Evolutionary conservation across 2,329 filamentous ascomycete genomes (phyloP).

Genomic region (Trichoderma endophyticum): DNA sequence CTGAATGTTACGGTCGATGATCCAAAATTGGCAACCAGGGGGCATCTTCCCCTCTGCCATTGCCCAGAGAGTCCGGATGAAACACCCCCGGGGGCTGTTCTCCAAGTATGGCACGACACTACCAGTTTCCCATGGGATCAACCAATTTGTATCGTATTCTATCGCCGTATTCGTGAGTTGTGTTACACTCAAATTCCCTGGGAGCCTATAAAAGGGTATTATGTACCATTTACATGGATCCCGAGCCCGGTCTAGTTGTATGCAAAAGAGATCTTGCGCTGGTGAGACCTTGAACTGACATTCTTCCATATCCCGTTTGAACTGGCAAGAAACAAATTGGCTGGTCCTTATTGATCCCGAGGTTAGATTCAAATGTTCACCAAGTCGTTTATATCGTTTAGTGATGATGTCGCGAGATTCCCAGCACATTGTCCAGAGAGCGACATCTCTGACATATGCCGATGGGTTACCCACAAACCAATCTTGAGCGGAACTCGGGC

Average conservation of each 20-base stretch:
- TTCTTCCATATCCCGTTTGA: background rate
- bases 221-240: background rate
- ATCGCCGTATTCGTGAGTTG: background rate
- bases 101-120: background rate
- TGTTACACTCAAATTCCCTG: background rate
- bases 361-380: background rate
- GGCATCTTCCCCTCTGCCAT: background rate
- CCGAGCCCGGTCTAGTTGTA: background rate
- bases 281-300: background rate
- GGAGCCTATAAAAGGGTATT: background rate
- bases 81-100: background rate
- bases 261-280: background rate
- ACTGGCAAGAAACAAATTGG: background rate
- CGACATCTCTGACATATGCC: conserved; percentile 15
- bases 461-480: conserved; percentile 13
- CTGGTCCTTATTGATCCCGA: background rate
- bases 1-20: background rate
- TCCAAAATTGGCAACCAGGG: background rate
- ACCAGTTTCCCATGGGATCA: background rate
- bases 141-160: background rate
- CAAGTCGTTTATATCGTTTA: background rate
- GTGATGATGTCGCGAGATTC: conserved; percentile 14
- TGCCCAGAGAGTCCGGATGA: background rate
- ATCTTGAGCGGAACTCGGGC: background rate
- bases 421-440: conserved; percentile 16